phyloP scores from a whole-genome alignment of 768 basidiomycete species.

The Russula ochroleuca region DNA sequence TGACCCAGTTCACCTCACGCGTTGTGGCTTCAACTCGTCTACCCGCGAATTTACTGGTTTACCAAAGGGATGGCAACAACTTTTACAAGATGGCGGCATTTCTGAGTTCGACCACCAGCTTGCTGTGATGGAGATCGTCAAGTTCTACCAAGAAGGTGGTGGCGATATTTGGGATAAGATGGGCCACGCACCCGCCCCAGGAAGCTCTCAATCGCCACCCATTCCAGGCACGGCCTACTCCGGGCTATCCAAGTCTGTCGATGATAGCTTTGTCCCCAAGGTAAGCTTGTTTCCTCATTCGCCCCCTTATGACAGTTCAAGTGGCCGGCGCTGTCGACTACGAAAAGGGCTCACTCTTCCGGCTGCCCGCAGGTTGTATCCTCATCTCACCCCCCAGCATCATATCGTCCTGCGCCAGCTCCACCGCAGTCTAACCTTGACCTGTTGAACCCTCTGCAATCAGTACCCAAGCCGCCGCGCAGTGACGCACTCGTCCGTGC shows the following conservation, averaged over 20 bases:
- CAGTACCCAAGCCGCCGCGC: conserved; percentile 42
- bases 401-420: conserved; percentile 74
- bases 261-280: conserved; percentile 52
- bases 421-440: conserved; percentile 64
- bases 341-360: too few species aligned
- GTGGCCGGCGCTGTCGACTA: conserved; percentile 42
- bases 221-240: conserved; percentile 13
- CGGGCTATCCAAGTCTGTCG: conserved; percentile 37
- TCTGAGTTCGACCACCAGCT: conserved; percentile 91
- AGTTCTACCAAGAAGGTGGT: conserved; percentile 91
- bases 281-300: conserved; percentile 39
- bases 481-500: conserved; percentile 49
- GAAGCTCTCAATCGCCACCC: conserved; percentile 25
- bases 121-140: conserved; percentile 97
- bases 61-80: conserved; percentile 98
- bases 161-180: conserved; percentile 85
- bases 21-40: conserved; percentile 98
- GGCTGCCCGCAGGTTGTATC: too few species aligned
- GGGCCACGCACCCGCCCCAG: conserved; percentile 38
- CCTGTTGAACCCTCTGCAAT: conserved; percentile 73
- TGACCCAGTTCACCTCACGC: conserved; percentile 98
- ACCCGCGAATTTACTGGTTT: conserved; percentile 98
- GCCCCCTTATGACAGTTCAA: conserved; percentile 26
- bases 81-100: conserved; percentile 93
- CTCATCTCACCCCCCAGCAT: conserved; percentile 41